Evolutionary conservation across 257 asterid genomes (phyloP).

Genomic region (Apocynum venetum): DNA sequence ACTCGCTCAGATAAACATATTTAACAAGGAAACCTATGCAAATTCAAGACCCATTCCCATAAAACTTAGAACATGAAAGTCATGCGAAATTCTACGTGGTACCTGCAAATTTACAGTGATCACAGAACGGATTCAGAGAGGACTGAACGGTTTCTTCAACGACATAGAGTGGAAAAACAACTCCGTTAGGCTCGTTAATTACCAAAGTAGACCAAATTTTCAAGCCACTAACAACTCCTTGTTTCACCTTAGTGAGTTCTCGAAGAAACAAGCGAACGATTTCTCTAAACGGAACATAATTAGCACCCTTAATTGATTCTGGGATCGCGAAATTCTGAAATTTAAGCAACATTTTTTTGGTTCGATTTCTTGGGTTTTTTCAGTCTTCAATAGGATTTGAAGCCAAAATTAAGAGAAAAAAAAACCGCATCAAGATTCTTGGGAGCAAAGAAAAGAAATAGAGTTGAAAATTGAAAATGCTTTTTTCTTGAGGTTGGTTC

Average conservation of each 20-base stretch:
- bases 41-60: too few species aligned
- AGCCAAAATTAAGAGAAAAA: conserved; percentile 36
- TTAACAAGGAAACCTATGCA: neutral
- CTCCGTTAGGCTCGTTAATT: conserved; percentile 27
- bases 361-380: conserved; percentile 25
- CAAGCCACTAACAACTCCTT: conserved; percentile 42
- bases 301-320: conserved; percentile 22
- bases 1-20: neutral
- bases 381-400: conserved; percentile 34
- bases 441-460: too few species aligned
- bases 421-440: conserved; percentile 10
- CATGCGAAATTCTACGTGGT: neutral
- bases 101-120: conserved; percentile 65
- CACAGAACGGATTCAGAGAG: conserved; percentile 52
- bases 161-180: conserved; percentile 51
- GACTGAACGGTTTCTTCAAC: conserved; percentile 58
- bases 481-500: neutral
- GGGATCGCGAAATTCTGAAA: conserved; percentile 35
- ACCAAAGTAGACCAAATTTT: conserved; percentile 53
- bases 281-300: conserved; percentile 55
- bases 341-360: conserved; percentile 29
- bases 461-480: neutral
- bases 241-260: conserved; percentile 42
- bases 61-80: conserved; percentile 3
- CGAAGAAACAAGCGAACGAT: conserved; percentile 48